These are phyloP conservation scores for Raffaelea deltoideospora DNA, from an alignment of 2,329 filamentous ascomycete species.

Conservation along the genomic window DNA sequence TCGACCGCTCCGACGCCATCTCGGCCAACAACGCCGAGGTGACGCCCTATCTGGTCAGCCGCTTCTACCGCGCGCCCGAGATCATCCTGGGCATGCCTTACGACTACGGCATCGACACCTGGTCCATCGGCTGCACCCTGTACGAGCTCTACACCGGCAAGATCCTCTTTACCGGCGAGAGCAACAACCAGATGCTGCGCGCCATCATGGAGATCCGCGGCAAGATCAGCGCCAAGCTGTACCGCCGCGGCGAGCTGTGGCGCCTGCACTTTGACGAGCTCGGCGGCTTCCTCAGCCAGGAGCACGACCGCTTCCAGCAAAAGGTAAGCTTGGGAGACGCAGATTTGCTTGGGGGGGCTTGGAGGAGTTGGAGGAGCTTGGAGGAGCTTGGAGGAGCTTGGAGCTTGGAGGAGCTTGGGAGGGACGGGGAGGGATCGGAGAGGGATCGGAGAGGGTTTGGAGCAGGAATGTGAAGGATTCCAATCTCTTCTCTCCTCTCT, in stretches of 20 bases:
- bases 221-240: constrained; percentile 77
- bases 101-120: constrained; percentile 89
- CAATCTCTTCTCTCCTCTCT: not conserved
- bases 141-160: constrained; percentile 97
- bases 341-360: no score
- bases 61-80: constrained; percentile 94
- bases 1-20: constrained; percentile 64
- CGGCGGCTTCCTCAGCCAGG: constrained; percentile 70
- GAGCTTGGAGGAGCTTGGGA: no score
- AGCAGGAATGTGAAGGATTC: no score
- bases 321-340: constrained; percentile 52
- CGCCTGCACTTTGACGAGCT: constrained; percentile 71
- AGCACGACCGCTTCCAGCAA: constrained; percentile 74
- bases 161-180: constrained; percentile 85
- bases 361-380: no score
- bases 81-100: constrained; percentile 95
- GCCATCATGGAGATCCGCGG: constrained; percentile 93
- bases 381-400: no score
- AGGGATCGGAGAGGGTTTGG: no score
- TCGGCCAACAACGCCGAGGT: constrained; percentile 63
- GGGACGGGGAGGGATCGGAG: no score
- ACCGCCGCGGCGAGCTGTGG: constrained; percentile 66
- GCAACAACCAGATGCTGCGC: constrained; percentile 97
- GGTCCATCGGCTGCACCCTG: constrained; percentile 93
- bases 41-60: constrained; percentile 87